Conservation (phyloP, 2,329 filamentous ascomycete species). For the Spiromastix sp. region DNA sequence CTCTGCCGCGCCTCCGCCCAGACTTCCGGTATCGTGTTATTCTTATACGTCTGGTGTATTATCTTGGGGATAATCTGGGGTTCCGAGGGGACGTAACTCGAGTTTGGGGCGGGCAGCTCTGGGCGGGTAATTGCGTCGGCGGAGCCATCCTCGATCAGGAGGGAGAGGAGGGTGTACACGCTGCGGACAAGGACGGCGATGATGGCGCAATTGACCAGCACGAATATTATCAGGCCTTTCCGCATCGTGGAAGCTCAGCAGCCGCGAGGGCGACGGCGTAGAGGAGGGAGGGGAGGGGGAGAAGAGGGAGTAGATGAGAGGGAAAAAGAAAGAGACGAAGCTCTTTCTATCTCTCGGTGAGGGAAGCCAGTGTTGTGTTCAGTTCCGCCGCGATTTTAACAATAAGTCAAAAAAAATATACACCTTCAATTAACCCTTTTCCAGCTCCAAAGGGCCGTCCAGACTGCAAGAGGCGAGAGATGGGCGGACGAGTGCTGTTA, state of each 20-base stretch:
- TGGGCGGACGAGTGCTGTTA: too few relatives aligned
- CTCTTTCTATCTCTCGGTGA: too few relatives aligned
- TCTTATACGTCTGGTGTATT: conserved; percentile 68
- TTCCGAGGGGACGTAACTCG: conserved; percentile 45
- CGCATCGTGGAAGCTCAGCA: conserved; percentile 40
- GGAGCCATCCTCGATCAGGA: conserved; percentile 58
- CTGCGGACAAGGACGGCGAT: conserved; percentile 54
- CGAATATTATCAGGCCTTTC: conserved; percentile 50
- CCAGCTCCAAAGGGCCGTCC: too few relatives aligned
- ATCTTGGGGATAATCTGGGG: conserved; percentile 62
- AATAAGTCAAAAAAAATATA: too few relatives aligned
- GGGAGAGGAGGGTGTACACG: conserved; percentile 60
- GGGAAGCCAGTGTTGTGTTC: too few relatives aligned
- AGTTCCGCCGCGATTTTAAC: too few relatives aligned
- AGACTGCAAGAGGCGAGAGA: too few relatives aligned
- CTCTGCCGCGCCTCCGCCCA: conserved; percentile 57
- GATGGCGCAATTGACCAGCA: conserved; percentile 54
- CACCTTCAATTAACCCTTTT: too few relatives aligned
- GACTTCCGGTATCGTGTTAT: conserved; percentile 55
- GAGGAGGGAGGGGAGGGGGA: neutral
- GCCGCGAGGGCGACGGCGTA: neutral
- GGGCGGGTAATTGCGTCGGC: conserved; percentile 56
- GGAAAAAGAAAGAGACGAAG: too few relatives aligned
- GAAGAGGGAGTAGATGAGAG: too few relatives aligned
- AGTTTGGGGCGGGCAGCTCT: conserved; percentile 57